phyloP scores from a whole-genome alignment of 805 yeast species.

The Yamadazyma takamatsuzukensis region DNA sequence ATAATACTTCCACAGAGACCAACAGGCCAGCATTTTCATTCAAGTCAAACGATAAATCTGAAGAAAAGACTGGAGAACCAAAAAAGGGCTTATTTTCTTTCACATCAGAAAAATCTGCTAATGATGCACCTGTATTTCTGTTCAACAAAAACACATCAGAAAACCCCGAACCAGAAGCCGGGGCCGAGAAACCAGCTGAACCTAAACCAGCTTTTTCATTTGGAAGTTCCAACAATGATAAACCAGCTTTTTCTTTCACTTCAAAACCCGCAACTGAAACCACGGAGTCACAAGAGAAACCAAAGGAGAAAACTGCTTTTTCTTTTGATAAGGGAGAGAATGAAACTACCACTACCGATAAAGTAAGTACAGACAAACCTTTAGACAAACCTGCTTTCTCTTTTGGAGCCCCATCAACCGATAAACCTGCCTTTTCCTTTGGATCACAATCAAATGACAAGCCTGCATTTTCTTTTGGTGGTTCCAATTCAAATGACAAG shows the following conservation, averaged over 20 bases:
- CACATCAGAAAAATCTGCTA: too few species aligned
- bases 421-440: constrained; percentile 20
- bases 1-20: neutral
- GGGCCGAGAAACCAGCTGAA: too few species aligned
- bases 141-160: too few species aligned
- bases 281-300: constrained; percentile 10
- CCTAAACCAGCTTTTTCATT: constrained; percentile 21
- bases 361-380: constrained; percentile 10
- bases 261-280: constrained; percentile 7
- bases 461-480: constrained; percentile 20
- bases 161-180: too few species aligned
- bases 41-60: constrained; percentile 10
- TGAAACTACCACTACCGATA: too few species aligned
- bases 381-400: constrained; percentile 22
- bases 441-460: constrained; percentile 14
- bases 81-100: too few species aligned
- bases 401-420: constrained; percentile 14
- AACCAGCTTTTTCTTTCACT: constrained; percentile 18
- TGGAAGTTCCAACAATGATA: constrained; percentile 9
- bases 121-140: too few species aligned
- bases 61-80: constrained; percentile 5
- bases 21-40: constrained; percentile 17
- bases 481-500: constrained; percentile 5
- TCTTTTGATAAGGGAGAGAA: constrained; percentile 13
- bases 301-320: constrained; percentile 7